Base-by-base conservation (phyloP, 768 basidiomycete species). In the button mushroom (Agaricus bisporus) region DNA sequence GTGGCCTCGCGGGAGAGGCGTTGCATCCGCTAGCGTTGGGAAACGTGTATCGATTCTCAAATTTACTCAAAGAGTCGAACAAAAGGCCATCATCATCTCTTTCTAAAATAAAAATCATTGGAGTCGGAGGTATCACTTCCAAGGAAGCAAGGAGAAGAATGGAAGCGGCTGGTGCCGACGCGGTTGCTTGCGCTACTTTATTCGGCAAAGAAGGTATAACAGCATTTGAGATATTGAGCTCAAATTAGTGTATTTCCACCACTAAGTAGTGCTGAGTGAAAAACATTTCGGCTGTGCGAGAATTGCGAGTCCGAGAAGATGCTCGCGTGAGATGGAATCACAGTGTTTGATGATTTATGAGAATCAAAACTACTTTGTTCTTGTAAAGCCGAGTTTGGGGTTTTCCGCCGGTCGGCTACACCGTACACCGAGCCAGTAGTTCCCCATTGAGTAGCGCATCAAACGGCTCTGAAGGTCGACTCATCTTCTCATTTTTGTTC, bases 111-210 rank as follows among this genome's bases (percentile, higher is more conserved):
- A 70, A 71, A 47, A 71, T 93, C 51, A 78, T 94, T 43, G 92
- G 91, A 2, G 85, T 86, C n/a, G 91, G 92, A 1, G 91, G 91
- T 5, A 88, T 91, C 15, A 83, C 79, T 2, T 78, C 78, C 18
- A 68, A 72, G 5, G 84, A 70, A 18, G 83, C 81, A 2, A 81
- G 75, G 11, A 64, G 68, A 49, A 74, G 91, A 51, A 93, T 93
- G 89, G 69, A 71, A n/a, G 71, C 72, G 43, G 88, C 82, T 9
- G 91, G 91, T 3, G 91, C 91, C 8, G 68, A 71, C 45, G 80
- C 83, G 1, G 83, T 94, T 5, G 92, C 81, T 2, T 73, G 74
- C 56, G 79, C 78, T 10, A 79, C 78, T 12, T 55, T 78, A 15
- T 70, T 78, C 48, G 83, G 83, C 0, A 77, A 73, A 57, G 66